Conservation (phyloP, 768 basidiomycete species). For the Amanita thiersii region DNA sequence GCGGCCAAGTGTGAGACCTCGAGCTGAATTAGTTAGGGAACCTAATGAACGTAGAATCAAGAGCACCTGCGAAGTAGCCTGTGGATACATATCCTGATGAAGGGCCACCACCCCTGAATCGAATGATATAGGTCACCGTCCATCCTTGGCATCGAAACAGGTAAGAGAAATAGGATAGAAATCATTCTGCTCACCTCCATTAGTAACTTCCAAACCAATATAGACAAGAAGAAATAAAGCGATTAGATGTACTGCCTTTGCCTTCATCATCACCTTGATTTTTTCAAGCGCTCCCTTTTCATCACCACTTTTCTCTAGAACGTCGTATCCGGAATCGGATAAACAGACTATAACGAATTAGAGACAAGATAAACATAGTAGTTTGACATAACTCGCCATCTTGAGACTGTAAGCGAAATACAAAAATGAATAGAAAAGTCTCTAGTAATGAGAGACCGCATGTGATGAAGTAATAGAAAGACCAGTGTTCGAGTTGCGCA, state of each 20-base stretch:
- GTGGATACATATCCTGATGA: slow-evolving; percentile 46
- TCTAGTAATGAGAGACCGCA: slow-evolving; percentile 60
- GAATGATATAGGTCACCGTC: slow-evolving; percentile 54
- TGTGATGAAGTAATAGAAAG: slow-evolving; percentile 68
- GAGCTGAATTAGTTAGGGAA: neutral
- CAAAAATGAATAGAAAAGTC: slow-evolving; percentile 35
- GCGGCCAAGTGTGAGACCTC: slow-evolving; percentile 53
- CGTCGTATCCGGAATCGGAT: too few species aligned
- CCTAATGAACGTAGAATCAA: neutral
- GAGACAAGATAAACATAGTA: too few species aligned
- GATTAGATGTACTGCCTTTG: slow-evolving; percentile 50
- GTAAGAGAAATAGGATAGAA: neutral
- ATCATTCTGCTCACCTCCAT: slow-evolving; percentile 30
- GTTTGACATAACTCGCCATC: slow-evolving; percentile 44
- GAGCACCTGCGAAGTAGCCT: slow-evolving; percentile 49
- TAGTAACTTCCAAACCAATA: slow-evolving; percentile 61
- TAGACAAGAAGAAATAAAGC: slow-evolving; percentile 61
- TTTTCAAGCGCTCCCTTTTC: slow-evolving; percentile 28
- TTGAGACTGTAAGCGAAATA: slow-evolving; percentile 63
- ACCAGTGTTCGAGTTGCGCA: slow-evolving; percentile 57
- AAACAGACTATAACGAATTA: too few species aligned
- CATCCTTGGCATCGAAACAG: too few species aligned
- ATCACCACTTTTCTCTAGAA: slow-evolving; percentile 19
- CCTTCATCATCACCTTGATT: slow-evolving; percentile 40
- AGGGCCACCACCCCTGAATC: slow-evolving; percentile 27